phyloP scores from a whole-genome alignment of 768 basidiomycete genomes.

The Serendipita indica region DNA sequence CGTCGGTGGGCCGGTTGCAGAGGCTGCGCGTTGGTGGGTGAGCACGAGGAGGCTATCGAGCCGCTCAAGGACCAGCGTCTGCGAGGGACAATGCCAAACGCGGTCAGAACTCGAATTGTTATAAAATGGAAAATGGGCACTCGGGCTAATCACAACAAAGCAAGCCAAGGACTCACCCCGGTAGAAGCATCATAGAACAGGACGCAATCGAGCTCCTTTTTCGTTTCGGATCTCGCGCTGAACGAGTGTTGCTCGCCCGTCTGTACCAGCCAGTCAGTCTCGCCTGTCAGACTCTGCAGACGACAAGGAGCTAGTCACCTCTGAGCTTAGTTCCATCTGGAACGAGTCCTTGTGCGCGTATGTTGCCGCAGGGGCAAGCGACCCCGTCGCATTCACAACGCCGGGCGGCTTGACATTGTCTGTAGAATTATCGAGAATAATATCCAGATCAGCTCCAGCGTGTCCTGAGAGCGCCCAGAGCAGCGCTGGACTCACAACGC shows the following conservation, averaged over 20 bases:
- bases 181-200: constrained; percentile 6
- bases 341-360: constrained; percentile 5
- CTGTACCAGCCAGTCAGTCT: constrained; percentile 2
- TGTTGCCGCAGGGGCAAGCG: neutral
- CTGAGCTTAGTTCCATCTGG: neutral
- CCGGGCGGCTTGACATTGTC: constrained; percentile 6
- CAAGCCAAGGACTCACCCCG: constrained; percentile 1
- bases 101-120: neutral
- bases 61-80: constrained; percentile 8
- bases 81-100: neutral
- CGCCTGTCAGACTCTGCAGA: neutral
- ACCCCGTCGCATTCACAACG: constrained; percentile 3
- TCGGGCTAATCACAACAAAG: constrained; percentile 7
- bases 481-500: neutral
- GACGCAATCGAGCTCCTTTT: constrained; percentile 5
- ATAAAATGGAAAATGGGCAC: constrained; percentile 1
- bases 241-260: constrained; percentile 6
- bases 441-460: neutral
- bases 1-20: neutral
- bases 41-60: neutral
- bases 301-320: neutral
- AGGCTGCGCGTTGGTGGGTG: constrained; percentile 1
- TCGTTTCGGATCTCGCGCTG: constrained; percentile 1
- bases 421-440: neutral
- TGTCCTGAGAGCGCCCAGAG: neutral